Percentiles rank a stretch among this genome's conserved stretches.
Evolutionary conservation across 2,329 filamentous ascomycete species (phyloP).

Genomic region (Fusarium tricinctum): DNA sequence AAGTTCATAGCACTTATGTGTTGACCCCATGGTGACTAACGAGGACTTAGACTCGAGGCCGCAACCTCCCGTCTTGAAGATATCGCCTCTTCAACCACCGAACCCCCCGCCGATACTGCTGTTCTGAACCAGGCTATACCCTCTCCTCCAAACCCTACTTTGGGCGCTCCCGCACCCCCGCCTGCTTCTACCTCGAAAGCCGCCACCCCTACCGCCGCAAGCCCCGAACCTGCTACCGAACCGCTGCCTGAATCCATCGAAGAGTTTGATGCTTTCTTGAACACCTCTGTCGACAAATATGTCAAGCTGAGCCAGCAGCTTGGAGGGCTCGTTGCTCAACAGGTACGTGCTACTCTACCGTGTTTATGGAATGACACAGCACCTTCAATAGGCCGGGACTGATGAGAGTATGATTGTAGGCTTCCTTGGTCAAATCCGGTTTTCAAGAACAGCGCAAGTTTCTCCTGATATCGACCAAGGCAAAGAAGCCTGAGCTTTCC

Average conservation of each 20-base stretch:
- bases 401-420: slow-evolving; percentile 53
- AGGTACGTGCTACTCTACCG: slow-evolving; percentile 66
- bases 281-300: slow-evolving; percentile 81
- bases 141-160: slow-evolving; percentile 49
- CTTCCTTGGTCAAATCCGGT: slow-evolving; percentile 69
- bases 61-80: slow-evolving; percentile 96
- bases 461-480: slow-evolving; percentile 87
- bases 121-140: slow-evolving; percentile 59
- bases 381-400: neutral
- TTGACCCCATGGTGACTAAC: slow-evolving; percentile 60
- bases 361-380: neutral
- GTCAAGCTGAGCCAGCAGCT: slow-evolving; percentile 82
- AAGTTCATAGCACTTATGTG: slow-evolving; percentile 45
- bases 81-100: slow-evolving; percentile 84
- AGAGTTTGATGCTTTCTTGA: slow-evolving; percentile 87
- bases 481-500: slow-evolving; percentile 86
- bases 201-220: slow-evolving; percentile 52
- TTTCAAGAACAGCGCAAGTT: slow-evolving; percentile 91
- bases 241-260: slow-evolving; percentile 82
- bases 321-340: slow-evolving; percentile 82
- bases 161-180: slow-evolving; percentile 54
- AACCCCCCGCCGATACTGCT: slow-evolving; percentile 67
- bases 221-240: slow-evolving; percentile 62
- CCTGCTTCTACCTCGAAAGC: slow-evolving; percentile 49
- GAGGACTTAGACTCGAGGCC: slow-evolving; percentile 84